Percentiles rank a stretch among this genome's conserved stretches.
Evolutionary conservation across 169 alveolate genomes (phyloP).

Genomic region (Eimeria zaria): DNA sequence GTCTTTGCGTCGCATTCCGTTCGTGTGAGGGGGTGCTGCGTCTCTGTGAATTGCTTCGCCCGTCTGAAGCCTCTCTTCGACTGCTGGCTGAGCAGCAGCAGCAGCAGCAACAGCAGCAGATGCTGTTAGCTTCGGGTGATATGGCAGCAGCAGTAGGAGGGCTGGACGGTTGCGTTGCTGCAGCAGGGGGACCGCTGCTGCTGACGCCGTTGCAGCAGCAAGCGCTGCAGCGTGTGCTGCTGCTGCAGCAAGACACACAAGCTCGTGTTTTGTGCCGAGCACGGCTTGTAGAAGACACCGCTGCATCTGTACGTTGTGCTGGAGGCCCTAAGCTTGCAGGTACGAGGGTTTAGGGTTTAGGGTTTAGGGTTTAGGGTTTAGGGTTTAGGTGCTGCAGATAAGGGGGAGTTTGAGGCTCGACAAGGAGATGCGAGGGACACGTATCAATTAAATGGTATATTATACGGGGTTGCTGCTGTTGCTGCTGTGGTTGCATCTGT

Average conservation of each 20-base stretch:
- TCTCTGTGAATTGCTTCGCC: conserved; percentile 23
- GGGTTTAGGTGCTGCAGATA: not conserved
- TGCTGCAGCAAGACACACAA: conserved; percentile 60
- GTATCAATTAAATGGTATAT: not conserved
- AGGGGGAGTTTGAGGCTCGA: not conserved
- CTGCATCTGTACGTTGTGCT: not conserved
- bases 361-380: no score
- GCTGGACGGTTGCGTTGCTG: not conserved
- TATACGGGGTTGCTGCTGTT: not conserved
- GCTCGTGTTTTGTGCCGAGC: conserved; percentile 39
- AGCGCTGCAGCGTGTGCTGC: conserved; percentile 47
- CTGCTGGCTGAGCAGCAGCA: conserved; percentile 14
- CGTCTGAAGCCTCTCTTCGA: conserved; percentile 5
- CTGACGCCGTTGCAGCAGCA: conserved; percentile 42
- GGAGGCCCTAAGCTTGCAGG: conserved; percentile 44
- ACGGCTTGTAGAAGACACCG: conserved; percentile 33
- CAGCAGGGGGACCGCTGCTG: not conserved
- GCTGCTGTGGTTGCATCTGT: no score
- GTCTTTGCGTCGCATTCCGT: conserved; percentile 22
- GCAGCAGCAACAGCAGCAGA: conserved; percentile 52
- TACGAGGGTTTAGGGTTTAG: not conserved
- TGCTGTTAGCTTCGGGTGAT: not conserved
- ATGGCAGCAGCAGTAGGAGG: not conserved
- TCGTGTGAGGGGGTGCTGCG: conserved; percentile 33
- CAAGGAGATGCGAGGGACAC: not conserved